phyloP scores from a whole-genome alignment of 805 yeast species.

The Teunomyces lycoperdinae region DNA sequence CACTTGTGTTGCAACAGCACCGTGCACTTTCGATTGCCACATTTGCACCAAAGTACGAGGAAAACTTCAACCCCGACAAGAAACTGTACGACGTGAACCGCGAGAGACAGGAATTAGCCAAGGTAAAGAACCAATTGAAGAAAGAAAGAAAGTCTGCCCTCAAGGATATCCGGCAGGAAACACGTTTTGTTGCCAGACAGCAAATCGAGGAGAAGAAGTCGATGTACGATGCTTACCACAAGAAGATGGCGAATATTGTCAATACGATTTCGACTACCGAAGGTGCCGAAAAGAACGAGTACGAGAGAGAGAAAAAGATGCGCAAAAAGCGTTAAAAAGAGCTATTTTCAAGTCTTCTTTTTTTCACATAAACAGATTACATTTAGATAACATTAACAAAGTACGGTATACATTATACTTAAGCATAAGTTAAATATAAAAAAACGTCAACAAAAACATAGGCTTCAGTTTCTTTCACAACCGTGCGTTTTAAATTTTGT shows the following conservation, averaged over 20 bases:
- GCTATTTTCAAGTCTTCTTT: conserved; percentile 8
- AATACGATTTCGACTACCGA: conserved; percentile 89
- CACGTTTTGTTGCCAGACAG: conserved; percentile 83
- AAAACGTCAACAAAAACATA: neutral
- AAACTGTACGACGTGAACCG: conserved; percentile 84
- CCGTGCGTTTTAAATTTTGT: too few species aligned
- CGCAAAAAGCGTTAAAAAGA: conserved; percentile 40
- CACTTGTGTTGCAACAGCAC: conserved; percentile 80
- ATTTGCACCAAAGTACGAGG: conserved; percentile 88
- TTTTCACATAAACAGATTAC: too few species aligned
- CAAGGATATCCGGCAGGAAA: conserved; percentile 87
- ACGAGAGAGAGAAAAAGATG: conserved; percentile 77
- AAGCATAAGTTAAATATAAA: neutral
- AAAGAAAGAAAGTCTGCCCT: conserved; percentile 85
- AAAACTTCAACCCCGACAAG: conserved; percentile 92
- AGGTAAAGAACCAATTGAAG: conserved; percentile 82
- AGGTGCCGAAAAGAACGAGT: conserved; percentile 91
- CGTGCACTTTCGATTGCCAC: conserved; percentile 81
- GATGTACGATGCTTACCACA: conserved; percentile 76
- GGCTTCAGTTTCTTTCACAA: neutral
- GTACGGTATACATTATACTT: neutral
- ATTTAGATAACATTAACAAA: too few species aligned
- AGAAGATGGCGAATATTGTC: conserved; percentile 82
- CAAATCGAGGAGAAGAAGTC: conserved; percentile 74
- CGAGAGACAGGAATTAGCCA: conserved; percentile 76